Evolutionary conservation across 2,329 filamentous ascomycete species (phyloP).

Genomic region (Diaporthe destruens): DNA sequence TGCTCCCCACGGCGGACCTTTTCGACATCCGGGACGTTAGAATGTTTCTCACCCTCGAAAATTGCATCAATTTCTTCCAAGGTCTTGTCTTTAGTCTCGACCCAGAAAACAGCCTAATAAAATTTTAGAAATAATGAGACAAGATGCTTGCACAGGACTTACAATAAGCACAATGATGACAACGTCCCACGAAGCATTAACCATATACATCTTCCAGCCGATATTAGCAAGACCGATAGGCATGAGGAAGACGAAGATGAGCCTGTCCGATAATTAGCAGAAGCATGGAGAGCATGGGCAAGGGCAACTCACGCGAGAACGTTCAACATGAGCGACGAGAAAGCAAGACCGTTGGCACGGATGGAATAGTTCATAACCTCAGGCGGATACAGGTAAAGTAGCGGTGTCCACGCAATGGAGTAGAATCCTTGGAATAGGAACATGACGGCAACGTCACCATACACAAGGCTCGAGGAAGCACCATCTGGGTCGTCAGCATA

Average conservation of each 20-base stretch:
- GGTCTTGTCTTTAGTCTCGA: constrained; percentile 55
- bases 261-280: constrained; percentile 10
- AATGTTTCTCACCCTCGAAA: constrained; percentile 53
- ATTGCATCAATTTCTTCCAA: constrained; percentile 54
- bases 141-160: constrained; percentile 38
- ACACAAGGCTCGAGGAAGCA: constrained; percentile 49
- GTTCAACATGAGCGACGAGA: constrained; percentile 51
- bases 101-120: constrained; percentile 49
- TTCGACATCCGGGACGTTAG: constrained; percentile 47
- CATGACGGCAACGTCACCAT: constrained; percentile 61
- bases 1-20: constrained; percentile 45
- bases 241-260: constrained; percentile 48
- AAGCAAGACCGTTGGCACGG: constrained; percentile 59
- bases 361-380: constrained; percentile 64
- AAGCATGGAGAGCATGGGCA: too few relatives aligned
- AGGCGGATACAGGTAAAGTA: constrained; percentile 61
- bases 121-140: neutral
- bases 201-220: constrained; percentile 61
- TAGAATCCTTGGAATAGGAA: constrained; percentile 67
- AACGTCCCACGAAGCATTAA: constrained; percentile 60
- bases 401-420: constrained; percentile 62
- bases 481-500: constrained; percentile 49
- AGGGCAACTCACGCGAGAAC: constrained; percentile 46
- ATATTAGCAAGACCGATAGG: constrained; percentile 57
- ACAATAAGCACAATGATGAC: constrained; percentile 55